Evolutionary conservation across 73 alveolate genomes (phyloP).

Genomic region (Stentor coeruleus): DNA sequence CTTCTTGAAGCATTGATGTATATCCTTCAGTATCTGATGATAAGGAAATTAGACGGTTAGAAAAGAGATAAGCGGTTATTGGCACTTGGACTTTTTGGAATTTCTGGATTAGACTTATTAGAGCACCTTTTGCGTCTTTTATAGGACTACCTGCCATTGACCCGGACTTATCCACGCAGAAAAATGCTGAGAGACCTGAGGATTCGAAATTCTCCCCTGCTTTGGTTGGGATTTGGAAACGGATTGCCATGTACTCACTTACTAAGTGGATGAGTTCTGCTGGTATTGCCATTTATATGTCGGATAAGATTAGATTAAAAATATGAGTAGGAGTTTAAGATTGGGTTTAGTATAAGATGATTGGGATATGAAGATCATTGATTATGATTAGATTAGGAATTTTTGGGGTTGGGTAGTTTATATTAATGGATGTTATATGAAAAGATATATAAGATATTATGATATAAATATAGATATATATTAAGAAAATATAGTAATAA

Average conservation of each 20-base stretch:
- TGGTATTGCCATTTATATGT: slow-evolving; percentile 1
- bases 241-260: slow-evolving; percentile 3
- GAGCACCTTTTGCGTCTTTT: slow-evolving; percentile 5
- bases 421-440: too few species aligned
- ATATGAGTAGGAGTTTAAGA: too few species aligned
- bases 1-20: neutral
- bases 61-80: slow-evolving; percentile 12
- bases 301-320: too few species aligned
- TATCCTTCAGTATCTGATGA: slow-evolving; percentile 20
- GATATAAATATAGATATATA: too few species aligned
- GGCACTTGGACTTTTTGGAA: slow-evolving; percentile 1
- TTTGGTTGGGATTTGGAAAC: slow-evolving; percentile 3
- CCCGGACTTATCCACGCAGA: slow-evolving; percentile 5
- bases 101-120: neutral
- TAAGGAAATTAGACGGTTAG: neutral
- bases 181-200: slow-evolving; percentile 11
- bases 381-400: too few species aligned
- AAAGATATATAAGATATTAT: too few species aligned
- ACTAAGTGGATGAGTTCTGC: slow-evolving; percentile 25
- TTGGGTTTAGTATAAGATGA: too few species aligned
- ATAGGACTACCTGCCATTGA: slow-evolving; percentile 23
- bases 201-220: slow-evolving; percentile 22
- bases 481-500: too few species aligned
- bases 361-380: too few species aligned
- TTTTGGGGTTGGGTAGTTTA: too few species aligned